Evolutionary conservation across 2,329 filamentous ascomycete genomes (phyloP).

Genomic region (Pseudocercospora eumusae): DNA sequence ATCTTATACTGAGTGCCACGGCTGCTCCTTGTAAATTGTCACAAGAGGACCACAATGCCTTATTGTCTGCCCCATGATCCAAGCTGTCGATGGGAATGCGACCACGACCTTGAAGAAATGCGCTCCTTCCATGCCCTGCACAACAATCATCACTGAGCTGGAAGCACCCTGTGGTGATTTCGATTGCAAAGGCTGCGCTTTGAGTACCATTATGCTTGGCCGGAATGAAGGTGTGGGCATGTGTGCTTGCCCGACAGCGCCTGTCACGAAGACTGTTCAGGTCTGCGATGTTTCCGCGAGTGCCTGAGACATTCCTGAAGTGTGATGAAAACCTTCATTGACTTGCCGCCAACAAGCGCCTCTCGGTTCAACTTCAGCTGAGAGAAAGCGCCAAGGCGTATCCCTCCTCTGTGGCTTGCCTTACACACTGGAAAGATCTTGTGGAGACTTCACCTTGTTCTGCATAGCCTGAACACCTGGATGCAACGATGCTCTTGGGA

Average conservation of each 20-base stretch:
- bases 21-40: neutral
- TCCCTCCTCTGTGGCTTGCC: neutral
- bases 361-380: neutral
- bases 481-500: neutral
- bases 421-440: neutral
- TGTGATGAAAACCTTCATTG: too few relatives aligned
- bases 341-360: too few relatives aligned
- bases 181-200: neutral
- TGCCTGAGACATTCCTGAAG: neutral
- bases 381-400: neutral
- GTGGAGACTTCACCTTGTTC: neutral
- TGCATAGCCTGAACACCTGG: neutral
- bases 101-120: neutral
- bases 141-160: neutral
- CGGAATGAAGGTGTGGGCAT: neutral
- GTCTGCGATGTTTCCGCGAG: neutral
- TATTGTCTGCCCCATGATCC: neutral
- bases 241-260: neutral
- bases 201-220: neutral
- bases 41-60: neutral
- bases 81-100: neutral
- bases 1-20: neutral
- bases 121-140: neutral
- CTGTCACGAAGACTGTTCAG: neutral
- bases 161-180: neutral